These are phyloP conservation scores for Kluyveromyces dobzhanskii DNA, from an alignment of 805 yeast genomes.

Conservation along the genomic window DNA sequence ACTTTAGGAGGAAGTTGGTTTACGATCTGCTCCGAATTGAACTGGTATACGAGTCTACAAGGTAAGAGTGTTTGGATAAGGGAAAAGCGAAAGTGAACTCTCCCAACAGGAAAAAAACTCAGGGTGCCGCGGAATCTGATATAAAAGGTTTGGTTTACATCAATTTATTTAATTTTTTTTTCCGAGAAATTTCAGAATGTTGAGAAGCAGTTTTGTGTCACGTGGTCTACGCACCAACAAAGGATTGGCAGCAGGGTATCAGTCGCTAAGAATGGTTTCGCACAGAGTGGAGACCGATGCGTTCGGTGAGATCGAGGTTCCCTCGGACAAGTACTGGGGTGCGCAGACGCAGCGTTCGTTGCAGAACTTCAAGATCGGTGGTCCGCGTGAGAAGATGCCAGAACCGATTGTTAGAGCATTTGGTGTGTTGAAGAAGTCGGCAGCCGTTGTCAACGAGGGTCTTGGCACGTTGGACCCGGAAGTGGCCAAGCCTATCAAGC, in stretches of 20 bases:
- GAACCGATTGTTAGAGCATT: conserved; percentile 85
- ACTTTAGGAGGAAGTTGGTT: no score
- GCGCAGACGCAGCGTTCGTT: conserved; percentile 95
- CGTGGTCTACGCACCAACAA: no score
- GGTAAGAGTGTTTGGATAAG: no score
- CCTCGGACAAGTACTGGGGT: conserved; percentile 86
- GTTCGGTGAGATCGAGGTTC: conserved; percentile 93
- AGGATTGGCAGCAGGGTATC: neutral
- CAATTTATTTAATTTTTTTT: no score
- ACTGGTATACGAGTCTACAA: no score
- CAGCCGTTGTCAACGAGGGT: conserved; percentile 81
- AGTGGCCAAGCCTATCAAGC: conserved; percentile 74
- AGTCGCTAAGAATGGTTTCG: conserved; percentile 3
- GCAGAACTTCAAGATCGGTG: conserved; percentile 94
- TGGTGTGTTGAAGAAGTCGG: conserved; percentile 88
- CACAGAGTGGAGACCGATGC: conserved; percentile 83
- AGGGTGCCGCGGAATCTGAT: no score
- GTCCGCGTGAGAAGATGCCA: conserved; percentile 83
- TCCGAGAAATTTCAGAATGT: conserved; percentile 3
- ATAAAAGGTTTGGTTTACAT: no score
- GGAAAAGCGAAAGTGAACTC: no score
- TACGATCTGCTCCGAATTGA: no score
- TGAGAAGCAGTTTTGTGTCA: conserved; percentile 5
- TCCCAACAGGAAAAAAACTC: no score
- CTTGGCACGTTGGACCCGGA: conserved; percentile 81